These are phyloP conservation scores for Pseudogymnoascus pannorum DNA, from an alignment of 2,329 filamentous ascomycete genomes.

Conservation along the genomic window DNA sequence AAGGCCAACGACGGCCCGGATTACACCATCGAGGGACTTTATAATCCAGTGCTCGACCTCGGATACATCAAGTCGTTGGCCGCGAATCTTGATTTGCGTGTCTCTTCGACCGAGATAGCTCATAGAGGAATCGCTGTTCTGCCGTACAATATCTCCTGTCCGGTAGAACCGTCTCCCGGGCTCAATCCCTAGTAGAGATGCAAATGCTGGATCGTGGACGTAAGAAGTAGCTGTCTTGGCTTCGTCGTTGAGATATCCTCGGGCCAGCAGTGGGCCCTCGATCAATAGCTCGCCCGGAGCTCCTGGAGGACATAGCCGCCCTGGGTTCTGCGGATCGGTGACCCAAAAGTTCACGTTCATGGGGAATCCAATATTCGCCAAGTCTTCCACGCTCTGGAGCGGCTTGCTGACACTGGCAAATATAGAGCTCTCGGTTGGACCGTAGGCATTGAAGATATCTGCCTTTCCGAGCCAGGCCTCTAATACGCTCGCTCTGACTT, in stretches of 20 bases:
- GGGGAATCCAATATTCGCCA: background rate
- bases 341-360: slow-evolving; percentile 11
- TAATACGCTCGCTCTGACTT: slow-evolving; percentile 33
- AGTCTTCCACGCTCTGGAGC: background rate
- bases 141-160: slow-evolving; percentile 55
- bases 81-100: slow-evolving; percentile 56
- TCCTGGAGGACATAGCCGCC: slow-evolving; percentile 4
- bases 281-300: slow-evolving; percentile 14
- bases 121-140: slow-evolving; percentile 49
- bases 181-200: background rate
- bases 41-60: slow-evolving; percentile 41
- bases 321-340: slow-evolving; percentile 10
- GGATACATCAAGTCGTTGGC: slow-evolving; percentile 55
- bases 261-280: slow-evolving; percentile 11
- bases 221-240: slow-evolving; percentile 13
- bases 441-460: slow-evolving; percentile 50
- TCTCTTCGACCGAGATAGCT: slow-evolving; percentile 55
- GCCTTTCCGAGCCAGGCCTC: slow-evolving; percentile 27
- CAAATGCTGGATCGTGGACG: slow-evolving; percentile 1
- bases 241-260: slow-evolving; percentile 14
- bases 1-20: background rate
- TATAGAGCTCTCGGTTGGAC: slow-evolving; percentile 67
- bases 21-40: background rate
- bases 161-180: slow-evolving; percentile 40
- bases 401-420: background rate